Conservation (phyloP, 257 asterid genomes). For the Osmanthus fragrans region DNA sequence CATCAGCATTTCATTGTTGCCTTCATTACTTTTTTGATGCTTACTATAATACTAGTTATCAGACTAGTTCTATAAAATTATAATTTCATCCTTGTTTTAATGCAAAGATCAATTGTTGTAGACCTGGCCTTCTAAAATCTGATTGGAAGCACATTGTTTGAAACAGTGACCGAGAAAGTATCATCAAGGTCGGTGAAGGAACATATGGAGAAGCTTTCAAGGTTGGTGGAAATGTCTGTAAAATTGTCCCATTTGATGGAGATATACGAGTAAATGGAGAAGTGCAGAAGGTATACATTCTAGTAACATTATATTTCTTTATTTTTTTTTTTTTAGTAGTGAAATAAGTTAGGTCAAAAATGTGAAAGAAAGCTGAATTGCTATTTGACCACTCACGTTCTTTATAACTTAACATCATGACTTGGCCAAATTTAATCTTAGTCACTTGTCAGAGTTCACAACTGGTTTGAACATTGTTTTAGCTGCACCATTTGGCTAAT, state of each 20-base stretch:
- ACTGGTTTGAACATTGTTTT: conserved; percentile 4
- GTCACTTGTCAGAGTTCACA: not conserved
- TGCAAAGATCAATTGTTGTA: conserved; percentile 1
- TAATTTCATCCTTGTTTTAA: conserved; percentile 4
- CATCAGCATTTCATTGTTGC: conserved; percentile 1
- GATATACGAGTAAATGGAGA: conserved; percentile 81
- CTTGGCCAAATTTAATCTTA: conserved; percentile 9
- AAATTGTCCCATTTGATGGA: conserved; percentile 95
- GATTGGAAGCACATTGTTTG: conserved; percentile 25
- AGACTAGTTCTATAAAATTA: conserved; percentile 6
- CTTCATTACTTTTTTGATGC: conserved; percentile 11
- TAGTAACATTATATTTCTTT: not conserved
- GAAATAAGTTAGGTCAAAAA: conserved; percentile 13
- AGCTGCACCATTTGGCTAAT: conserved; percentile 10
- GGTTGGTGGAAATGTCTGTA: conserved; percentile 79
- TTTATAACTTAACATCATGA: conserved; percentile 12
- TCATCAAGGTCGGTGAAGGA: conserved; percentile 89
- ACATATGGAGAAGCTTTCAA: conserved; percentile 96
- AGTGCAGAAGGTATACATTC: conserved; percentile 69
- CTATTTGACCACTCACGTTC: not conserved
- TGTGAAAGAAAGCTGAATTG: not conserved
- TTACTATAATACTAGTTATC: conserved; percentile 5
- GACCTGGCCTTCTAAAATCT: conserved; percentile 9
- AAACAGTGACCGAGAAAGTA: conserved; percentile 54
- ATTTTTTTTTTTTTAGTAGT: conserved; percentile 11